Evolutionary conservation across 352 stramenopile species (phyloP).

Genomic region (Plasmopara muralis): DNA sequence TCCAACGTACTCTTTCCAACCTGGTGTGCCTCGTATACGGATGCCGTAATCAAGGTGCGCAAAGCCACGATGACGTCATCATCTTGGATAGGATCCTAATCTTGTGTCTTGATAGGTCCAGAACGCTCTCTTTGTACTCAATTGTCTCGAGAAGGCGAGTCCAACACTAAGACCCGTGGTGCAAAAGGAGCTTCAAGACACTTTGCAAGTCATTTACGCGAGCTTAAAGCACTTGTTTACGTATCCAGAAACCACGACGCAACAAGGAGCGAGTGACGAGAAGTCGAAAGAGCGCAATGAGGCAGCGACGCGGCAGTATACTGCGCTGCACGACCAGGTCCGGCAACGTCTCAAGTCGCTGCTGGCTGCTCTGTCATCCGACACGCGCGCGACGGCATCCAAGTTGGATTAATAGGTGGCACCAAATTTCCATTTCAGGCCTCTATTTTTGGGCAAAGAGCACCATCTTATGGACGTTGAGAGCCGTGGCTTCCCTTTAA

Average conservation of each 20-base stretch:
- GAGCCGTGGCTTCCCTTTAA: too few species aligned
- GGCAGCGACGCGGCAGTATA: slow-evolving; percentile 31
- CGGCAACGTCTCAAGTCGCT: slow-evolving; percentile 34
- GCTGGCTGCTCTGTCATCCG: slow-evolving; percentile 18
- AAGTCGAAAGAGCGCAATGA: slow-evolving; percentile 28
- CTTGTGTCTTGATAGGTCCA: slow-evolving; percentile 20
- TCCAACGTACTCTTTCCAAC: slow-evolving; percentile 24
- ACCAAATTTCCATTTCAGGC: too few species aligned
- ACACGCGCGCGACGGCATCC: slow-evolving; percentile 10
- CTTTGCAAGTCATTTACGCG: slow-evolving; percentile 29
- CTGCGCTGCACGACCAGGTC: slow-evolving; percentile 31
- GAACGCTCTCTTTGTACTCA: slow-evolving; percentile 30
- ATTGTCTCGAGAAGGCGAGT: slow-evolving; percentile 27
- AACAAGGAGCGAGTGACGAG: slow-evolving; percentile 3
- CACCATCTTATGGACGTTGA: too few species aligned
- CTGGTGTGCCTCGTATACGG: slow-evolving; percentile 26
- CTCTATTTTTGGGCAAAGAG: too few species aligned
- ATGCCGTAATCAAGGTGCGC: slow-evolving; percentile 34
- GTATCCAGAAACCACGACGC: slow-evolving; percentile 17
- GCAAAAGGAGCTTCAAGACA: slow-evolving; percentile 21
- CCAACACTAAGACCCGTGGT: slow-evolving; percentile 13
- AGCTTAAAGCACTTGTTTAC: slow-evolving; percentile 23
- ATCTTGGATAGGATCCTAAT: slow-evolving; percentile 1
- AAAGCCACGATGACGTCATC: background rate
- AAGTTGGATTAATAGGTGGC: slow-evolving; percentile 25